Percentiles rank a stretch among this genome's conserved stretches.
Conservation (phyloP, 371 early-diverging fungal species). For the Actinomortierella ambigua region DNA sequence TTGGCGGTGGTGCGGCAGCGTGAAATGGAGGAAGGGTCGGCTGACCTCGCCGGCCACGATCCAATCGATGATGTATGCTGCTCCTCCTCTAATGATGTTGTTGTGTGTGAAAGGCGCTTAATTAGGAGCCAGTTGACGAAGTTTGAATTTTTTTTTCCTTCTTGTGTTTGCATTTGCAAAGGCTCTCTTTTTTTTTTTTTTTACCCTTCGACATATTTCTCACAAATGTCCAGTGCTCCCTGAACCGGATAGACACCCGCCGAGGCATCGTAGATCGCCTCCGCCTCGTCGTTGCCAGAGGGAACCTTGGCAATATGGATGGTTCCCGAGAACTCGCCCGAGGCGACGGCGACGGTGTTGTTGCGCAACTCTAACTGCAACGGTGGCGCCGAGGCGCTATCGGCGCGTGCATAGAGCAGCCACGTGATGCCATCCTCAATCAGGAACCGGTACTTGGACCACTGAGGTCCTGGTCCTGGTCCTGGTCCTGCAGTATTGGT, state of each 20-base stretch:
- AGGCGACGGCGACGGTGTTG: conserved; percentile 35
- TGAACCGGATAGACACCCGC: conserved; percentile 57
- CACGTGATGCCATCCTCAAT: conserved; percentile 35
- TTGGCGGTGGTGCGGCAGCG: conserved; percentile 63
- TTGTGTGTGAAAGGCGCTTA: conserved; percentile 5
- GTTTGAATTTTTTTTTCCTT: not conserved
- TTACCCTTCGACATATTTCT: conserved; percentile 16
- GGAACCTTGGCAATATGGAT: conserved; percentile 59
- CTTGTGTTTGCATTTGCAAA: not conserved
- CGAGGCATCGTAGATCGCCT: conserved; percentile 48
- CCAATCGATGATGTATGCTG: conserved; percentile 58
- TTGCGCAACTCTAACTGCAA: conserved; percentile 9
- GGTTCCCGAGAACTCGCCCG: conserved; percentile 48
- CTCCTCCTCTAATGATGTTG: conserved; percentile 16
- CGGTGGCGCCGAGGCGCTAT: not conserved
- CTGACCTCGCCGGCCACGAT: conserved; percentile 35
- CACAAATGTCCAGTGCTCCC: conserved; percentile 35
- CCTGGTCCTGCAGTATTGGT: not conserved
- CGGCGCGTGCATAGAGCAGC: conserved; percentile 25
- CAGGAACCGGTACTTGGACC: conserved; percentile 38
- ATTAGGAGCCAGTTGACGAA: too few species aligned
- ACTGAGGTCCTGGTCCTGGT: conserved; percentile 3
- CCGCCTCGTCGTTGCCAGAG: conserved; percentile 28
- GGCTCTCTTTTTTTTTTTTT: conserved; percentile 17
- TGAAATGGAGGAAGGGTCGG: conserved; percentile 30